Percentiles rank a stretch among this genome's conserved stretches.
Conservation (phyloP, 805 yeast genomes). For the Candida odintsovae region DNA sequence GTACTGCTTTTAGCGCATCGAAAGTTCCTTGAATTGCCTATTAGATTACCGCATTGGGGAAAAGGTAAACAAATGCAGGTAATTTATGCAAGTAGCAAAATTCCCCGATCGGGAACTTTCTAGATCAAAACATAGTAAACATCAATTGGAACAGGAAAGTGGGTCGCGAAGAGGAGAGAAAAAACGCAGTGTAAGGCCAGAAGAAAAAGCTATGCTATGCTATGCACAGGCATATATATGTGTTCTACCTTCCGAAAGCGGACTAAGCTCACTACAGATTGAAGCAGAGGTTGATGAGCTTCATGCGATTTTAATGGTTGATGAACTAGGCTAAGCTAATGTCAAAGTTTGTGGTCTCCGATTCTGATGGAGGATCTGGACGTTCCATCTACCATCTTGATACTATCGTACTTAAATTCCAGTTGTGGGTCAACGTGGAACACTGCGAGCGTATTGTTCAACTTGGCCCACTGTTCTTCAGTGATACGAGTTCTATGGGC, state of each 20-base stretch:
- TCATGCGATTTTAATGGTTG: background rate
- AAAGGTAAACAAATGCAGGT: slow-evolving; percentile 5
- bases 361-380: slow-evolving; percentile 4
- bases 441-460: slow-evolving; percentile 6
- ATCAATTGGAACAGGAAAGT: no score
- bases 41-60: slow-evolving; percentile 6
- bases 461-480: slow-evolving; percentile 2
- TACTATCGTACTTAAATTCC: slow-evolving; percentile 7
- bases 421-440: slow-evolving; percentile 8
- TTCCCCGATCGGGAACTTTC: slow-evolving; percentile 2
- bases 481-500: background rate
- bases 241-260: background rate
- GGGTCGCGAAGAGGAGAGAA: no score
- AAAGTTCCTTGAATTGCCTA: background rate
- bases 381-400: slow-evolving; percentile 10
- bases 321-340: background rate
- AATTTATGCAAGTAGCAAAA: background rate
- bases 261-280: background rate
- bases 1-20: background rate
- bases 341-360: slow-evolving; percentile 2
- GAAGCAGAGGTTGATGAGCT: background rate
- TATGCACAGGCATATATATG: background rate
- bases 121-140: no score
- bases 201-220: background rate
- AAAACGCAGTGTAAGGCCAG: no score